phyloP scores from a whole-genome alignment of 257 asterid species.

The Hygrophila difformis region DNA sequence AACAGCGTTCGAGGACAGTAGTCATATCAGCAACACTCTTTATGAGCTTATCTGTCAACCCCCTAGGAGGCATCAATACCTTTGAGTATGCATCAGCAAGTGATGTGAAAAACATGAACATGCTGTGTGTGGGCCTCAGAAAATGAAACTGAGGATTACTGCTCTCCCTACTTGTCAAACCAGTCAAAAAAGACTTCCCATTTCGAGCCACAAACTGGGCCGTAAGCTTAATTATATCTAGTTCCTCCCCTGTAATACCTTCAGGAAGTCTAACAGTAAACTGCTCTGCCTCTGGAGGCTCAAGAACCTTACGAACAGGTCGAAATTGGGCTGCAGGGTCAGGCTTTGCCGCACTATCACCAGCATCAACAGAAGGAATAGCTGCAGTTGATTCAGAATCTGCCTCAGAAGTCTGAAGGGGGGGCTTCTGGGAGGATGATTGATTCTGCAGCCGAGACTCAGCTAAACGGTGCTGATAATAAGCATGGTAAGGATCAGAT shows the following conservation, averaged over 20 bases:
- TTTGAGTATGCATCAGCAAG: constrained; percentile 95
- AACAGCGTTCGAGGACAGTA: constrained; percentile 75
- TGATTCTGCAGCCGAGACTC: constrained; percentile 77
- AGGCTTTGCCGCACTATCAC: constrained; percentile 44
- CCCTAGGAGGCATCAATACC: constrained; percentile 87
- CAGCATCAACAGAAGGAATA: constrained; percentile 33
- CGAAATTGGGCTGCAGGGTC: constrained; percentile 67
- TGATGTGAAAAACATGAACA: constrained; percentile 93
- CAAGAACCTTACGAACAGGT: constrained; percentile 58
- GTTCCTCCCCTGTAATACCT: constrained; percentile 89
- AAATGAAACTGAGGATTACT: constrained; percentile 83
- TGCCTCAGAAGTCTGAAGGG: constrained; percentile 27
- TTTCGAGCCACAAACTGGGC: constrained; percentile 94
- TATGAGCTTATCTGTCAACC: constrained; percentile 59
- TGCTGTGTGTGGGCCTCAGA: constrained; percentile 86
- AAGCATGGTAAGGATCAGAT: constrained; percentile 90
- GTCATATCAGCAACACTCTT: constrained; percentile 77
- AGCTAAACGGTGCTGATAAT: constrained; percentile 77
- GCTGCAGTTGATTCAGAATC: constrained; percentile 32
- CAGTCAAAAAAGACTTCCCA: constrained; percentile 85
- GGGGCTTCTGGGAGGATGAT: constrained; percentile 32
- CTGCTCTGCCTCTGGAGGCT: constrained; percentile 92
- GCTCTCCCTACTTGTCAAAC: constrained; percentile 82
- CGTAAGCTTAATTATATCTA: constrained; percentile 87
- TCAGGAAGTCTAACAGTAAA: constrained; percentile 89